A percentile compares a stretch with the other conserved stretches of the same genome.
Evolutionary conservation across 2,329 filamentous ascomycete genomes (phyloP).

Genomic region (Pestalotiopsis sp.): DNA sequence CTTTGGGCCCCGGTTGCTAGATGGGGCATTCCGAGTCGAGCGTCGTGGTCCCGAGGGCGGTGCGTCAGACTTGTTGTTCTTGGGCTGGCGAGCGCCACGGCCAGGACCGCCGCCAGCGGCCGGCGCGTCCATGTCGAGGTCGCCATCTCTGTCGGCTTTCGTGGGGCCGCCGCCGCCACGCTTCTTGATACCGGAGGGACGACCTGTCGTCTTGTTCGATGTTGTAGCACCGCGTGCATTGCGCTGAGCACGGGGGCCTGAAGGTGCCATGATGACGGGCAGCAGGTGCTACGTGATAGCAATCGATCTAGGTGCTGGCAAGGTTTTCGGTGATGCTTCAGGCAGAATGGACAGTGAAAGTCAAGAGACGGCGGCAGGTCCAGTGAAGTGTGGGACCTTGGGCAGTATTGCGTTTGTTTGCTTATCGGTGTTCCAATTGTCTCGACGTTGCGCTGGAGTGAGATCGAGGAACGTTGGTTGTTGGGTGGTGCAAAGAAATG

Average conservation of each 20-base stretch:
- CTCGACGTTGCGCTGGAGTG: neutral
- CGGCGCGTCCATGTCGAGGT: constrained; percentile 60
- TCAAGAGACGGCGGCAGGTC: neutral
- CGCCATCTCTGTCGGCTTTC: constrained; percentile 58
- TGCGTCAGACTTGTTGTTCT: constrained; percentile 26
- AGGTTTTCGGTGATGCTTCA: neutral
- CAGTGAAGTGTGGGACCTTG: neutral
- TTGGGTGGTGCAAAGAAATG: constrained; percentile 1
- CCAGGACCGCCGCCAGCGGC: constrained; percentile 33
- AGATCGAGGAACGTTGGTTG: neutral
- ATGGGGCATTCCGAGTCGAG: constrained; percentile 18
- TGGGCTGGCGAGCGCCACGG: constrained; percentile 27
- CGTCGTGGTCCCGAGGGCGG: constrained; percentile 20
- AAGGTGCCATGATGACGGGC: constrained; percentile 20
- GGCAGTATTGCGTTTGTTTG: neutral
- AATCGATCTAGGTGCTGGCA: neutral
- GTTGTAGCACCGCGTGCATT: constrained; percentile 18
- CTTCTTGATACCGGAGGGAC: constrained; percentile 54
- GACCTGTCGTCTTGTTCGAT: constrained; percentile 27
- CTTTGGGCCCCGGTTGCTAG: constrained; percentile 26
- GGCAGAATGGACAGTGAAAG: neutral
- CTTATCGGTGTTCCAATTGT: neutral
- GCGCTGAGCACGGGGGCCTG: constrained; percentile 23
- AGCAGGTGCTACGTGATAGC: neutral
- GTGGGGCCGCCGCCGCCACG: constrained; percentile 39